Percentiles rank a stretch among this genome's conserved stretches.
Evolutionary conservation across 1,284 basidiomycete genomes (phyloP).

Genomic region (Meripilus lineatus): DNA sequence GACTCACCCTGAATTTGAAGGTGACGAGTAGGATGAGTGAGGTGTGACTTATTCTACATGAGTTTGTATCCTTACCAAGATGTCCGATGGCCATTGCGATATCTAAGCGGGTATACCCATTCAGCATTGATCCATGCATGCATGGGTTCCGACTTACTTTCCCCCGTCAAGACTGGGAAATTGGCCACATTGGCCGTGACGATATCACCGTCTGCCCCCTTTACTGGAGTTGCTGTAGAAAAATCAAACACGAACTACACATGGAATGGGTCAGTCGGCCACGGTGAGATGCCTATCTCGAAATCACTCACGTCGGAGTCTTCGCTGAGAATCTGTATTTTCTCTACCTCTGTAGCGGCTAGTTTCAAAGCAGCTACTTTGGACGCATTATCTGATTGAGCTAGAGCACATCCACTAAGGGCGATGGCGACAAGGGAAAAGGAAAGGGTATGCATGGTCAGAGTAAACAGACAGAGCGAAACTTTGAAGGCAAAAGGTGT

Average conservation of each 20-base stretch:
- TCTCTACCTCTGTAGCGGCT: constrained; percentile 18
- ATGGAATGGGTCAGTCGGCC: not conserved
- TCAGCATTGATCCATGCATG: too few relatives aligned
- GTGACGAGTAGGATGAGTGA: not conserved
- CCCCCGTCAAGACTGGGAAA: constrained; percentile 25
- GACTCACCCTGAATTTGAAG: constrained; percentile 1
- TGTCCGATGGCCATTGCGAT: constrained; percentile 24
- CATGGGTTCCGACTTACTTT: too few relatives aligned
- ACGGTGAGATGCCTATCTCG: not conserved
- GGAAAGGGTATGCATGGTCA: constrained; percentile 1
- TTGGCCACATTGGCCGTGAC: constrained; percentile 21
- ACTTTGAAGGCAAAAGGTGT: too few relatives aligned
- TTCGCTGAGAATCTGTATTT: constrained; percentile 19
- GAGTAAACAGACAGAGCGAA: too few relatives aligned
- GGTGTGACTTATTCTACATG: not conserved
- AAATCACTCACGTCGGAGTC: constrained; percentile 20
- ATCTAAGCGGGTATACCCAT: too few relatives aligned
- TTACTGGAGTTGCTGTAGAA: constrained; percentile 17
- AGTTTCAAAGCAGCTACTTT: constrained; percentile 11
- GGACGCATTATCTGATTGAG: constrained; percentile 8
- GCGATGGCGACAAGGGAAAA: constrained; percentile 12
- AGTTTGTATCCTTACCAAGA: constrained; percentile 13
- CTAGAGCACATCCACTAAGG: constrained; percentile 12
- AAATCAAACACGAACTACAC: constrained; percentile 27
- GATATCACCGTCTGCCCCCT: constrained; percentile 22